Conservation (phyloP, 495 filamentous ascomycete genomes). For the Penicillium cinerascens region DNA sequence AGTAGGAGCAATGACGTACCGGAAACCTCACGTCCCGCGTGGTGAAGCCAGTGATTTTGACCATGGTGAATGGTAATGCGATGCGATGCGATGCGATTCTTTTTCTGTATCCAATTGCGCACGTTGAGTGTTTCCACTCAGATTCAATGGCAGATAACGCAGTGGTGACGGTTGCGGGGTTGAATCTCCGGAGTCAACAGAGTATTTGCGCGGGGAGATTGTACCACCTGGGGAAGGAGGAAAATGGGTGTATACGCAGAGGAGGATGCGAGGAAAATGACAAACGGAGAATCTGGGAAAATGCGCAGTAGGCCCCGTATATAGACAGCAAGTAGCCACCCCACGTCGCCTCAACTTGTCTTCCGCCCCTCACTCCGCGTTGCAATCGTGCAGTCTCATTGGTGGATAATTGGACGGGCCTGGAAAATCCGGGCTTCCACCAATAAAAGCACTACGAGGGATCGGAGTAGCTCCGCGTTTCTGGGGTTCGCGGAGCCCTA, state of each 20-base stretch:
- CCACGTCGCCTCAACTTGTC: slow-evolving; percentile 20
- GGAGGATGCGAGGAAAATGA: slow-evolving; percentile 2
- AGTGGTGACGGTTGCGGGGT: slow-evolving; percentile 1
- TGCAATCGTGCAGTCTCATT: slow-evolving; percentile 16
- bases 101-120: slow-evolving; percentile 12
- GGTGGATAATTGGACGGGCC: slow-evolving; percentile 25
- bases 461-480: slow-evolving; percentile 31
- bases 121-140: background rate
- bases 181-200: background rate
- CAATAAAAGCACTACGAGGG: slow-evolving; percentile 18
- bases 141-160: slow-evolving; percentile 1
- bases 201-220: background rate
- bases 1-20: slow-evolving; percentile 36
- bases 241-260: background rate
- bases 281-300: slow-evolving; percentile 8
- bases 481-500: slow-evolving; percentile 8
- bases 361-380: slow-evolving; percentile 14
- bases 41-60: slow-evolving; percentile 76
- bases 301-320: slow-evolving; percentile 16
- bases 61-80: slow-evolving; percentile 37
- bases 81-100: background rate
- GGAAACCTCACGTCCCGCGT: slow-evolving; percentile 91
- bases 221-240: background rate
- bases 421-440: slow-evolving; percentile 26
- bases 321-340: slow-evolving; percentile 22